A percentile compares a stretch with the other conserved stretches of the same genome.
Evolutionary conservation across 2,329 filamentous ascomycete species (phyloP).

Genomic region (Dactylella cylindrospora): DNA sequence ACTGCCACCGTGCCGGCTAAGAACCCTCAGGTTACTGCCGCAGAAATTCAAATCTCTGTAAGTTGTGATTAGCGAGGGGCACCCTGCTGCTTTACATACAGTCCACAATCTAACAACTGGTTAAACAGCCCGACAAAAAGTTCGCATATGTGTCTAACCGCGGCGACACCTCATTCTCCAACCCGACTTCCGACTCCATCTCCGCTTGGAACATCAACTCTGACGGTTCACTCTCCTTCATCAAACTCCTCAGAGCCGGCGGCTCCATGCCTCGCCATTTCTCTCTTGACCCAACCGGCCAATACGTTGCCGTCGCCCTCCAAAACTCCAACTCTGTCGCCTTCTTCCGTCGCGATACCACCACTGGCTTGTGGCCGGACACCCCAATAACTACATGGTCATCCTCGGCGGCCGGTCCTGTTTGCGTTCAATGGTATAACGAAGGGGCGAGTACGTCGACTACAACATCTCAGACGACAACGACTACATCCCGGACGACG

Average conservation of each 20-base stretch:
- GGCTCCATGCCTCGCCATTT: slow-evolving; percentile 69
- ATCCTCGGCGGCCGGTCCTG: slow-evolving; percentile 10
- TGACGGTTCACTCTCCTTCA: slow-evolving; percentile 60
- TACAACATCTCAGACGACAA: slow-evolving; percentile 1
- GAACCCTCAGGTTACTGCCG: slow-evolving; percentile 53
- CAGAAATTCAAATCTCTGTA: slow-evolving; percentile 64
- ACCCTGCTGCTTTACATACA: not conserved
- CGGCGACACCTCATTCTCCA: slow-evolving; percentile 60
- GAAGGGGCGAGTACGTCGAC: not conserved
- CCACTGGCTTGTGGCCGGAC: slow-evolving; percentile 56
- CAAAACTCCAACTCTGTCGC: slow-evolving; percentile 64
- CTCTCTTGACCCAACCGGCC: slow-evolving; percentile 65
- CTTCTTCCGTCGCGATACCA: slow-evolving; percentile 63
- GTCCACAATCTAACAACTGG: not conserved
- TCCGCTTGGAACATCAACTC: slow-evolving; percentile 63
- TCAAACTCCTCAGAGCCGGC: slow-evolving; percentile 63
- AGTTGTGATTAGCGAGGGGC: slow-evolving; percentile 51
- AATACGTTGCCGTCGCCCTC: slow-evolving; percentile 66
- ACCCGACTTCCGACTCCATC: slow-evolving; percentile 63
- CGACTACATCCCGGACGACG: slow-evolving; percentile 5
- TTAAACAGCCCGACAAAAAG: slow-evolving; percentile 59
- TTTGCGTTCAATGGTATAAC: slow-evolving; percentile 30
- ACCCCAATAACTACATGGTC: slow-evolving; percentile 23
- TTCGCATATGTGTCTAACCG: slow-evolving; percentile 71
- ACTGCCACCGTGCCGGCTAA: slow-evolving; percentile 27